Evolutionary conservation across 2,329 filamentous ascomycete genomes (phyloP), one percentile per base, ranked within the genome.

Genomic region (Paecilomyces formosus): DNA sequence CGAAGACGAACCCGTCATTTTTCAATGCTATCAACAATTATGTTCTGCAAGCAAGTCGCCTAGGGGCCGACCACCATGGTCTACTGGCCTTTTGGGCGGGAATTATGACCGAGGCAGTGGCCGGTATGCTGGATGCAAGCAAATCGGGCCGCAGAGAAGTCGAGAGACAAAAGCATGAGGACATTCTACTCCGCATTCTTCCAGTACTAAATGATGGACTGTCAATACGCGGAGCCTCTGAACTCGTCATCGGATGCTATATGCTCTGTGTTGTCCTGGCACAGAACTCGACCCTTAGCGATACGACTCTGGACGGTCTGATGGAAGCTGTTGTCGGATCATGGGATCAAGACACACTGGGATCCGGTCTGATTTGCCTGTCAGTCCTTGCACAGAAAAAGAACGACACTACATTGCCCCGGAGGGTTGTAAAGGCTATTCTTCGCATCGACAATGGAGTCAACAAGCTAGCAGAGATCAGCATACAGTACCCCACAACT

Each of bases 31-130:
- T 97, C 57, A 96, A 94, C 65, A 80, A 85, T 57, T 90, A 96
- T 74, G 87, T 91, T 12, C 77, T 96, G 28, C 85, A 87, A 59
- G 86, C 89, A 24, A 88, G 91, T 69, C 83, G 85, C 56, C 80
- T 83, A 49, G 83, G 85, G 56, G 87, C 90, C 59, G 86, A 93
- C 57, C 89, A 94, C 65, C 85, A 90, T 45, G 85, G 86, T 1
- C 77, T 97, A 60, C 77, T 96, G 57, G 88, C 90, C 0, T 97
- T 99, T 71, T 99, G 94, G 93, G 91, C 89, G 3, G 88, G 91
- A 53, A 81, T 97, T 55, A 87, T 89, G 72, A 90, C 91, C 0
- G 92, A 99, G 74, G 87, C 92, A 11, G 82, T 95, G 59, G 89
- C 90, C 62, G 88, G 86, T 30, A 91, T 94, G 79, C 76, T 97